A percentile compares a stretch with the other conserved stretches of the same genome.
Conservation (phyloP, 768 basidiomycete genomes). For the Tricholoma furcatifolium region DNA sequence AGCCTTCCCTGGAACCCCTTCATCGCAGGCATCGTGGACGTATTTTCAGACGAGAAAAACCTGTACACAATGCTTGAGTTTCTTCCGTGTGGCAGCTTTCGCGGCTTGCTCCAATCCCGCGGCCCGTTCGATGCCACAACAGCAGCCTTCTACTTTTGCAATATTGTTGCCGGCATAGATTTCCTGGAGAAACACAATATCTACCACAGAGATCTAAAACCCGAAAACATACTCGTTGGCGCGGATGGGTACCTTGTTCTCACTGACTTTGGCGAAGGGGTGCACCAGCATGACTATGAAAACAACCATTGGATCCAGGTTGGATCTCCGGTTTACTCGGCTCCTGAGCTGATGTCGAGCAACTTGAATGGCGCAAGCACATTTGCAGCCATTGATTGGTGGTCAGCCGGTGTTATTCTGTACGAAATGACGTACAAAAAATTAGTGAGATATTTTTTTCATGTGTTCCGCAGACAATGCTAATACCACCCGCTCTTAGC, state of each 20-base stretch:
- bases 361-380: constrained; percentile 11
- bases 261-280: constrained; percentile 49
- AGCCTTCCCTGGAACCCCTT: constrained; percentile 55
- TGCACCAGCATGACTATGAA: constrained; percentile 21
- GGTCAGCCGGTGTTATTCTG: constrained; percentile 47
- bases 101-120: constrained; percentile 30
- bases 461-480: not conserved
- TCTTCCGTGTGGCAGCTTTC: constrained; percentile 43
- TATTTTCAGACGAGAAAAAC: constrained; percentile 45
- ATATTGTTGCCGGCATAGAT: constrained; percentile 48
- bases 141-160: constrained; percentile 53
- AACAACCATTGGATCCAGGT: constrained; percentile 29
- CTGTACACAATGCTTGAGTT: constrained; percentile 53
- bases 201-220: constrained; percentile 57
- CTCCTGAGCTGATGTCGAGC: constrained; percentile 42
- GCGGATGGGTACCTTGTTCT: constrained; percentile 54
- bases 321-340: constrained; percentile 48
- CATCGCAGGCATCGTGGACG: constrained; percentile 42
- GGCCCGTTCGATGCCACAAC: constrained; percentile 29
- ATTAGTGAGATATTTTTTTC: constrained; percentile 25
- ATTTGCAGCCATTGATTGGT: constrained; percentile 51
- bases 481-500: constrained; percentile 9
- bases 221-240: constrained; percentile 56
- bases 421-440: constrained; percentile 51
- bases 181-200: constrained; percentile 45